Evolutionary conservation across 2,329 filamentous ascomycete genomes (phyloP).

Genomic region (Coniochaeta pulveracea): DNA sequence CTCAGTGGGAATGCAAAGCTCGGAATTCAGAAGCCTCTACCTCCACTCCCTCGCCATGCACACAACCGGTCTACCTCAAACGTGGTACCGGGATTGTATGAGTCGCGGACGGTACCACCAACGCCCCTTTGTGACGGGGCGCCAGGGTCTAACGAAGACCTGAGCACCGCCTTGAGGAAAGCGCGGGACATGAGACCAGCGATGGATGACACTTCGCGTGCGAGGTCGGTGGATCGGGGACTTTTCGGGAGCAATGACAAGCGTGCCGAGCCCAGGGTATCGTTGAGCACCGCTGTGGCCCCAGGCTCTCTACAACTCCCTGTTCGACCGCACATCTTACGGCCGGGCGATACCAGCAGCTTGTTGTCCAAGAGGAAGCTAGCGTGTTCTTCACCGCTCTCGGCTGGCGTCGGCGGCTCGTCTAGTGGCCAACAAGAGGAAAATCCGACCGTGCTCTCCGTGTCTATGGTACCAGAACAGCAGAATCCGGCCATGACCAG

Average conservation of each 20-base stretch:
- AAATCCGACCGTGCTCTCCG: too few relatives aligned
- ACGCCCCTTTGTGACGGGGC: conserved; percentile 25
- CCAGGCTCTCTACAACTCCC: conserved; percentile 46
- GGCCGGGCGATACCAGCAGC: background rate
- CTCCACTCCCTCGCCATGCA: conserved; percentile 19
- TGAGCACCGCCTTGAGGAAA: conserved; percentile 31
- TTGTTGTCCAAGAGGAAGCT: too few relatives aligned
- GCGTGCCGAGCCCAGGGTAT: conserved; percentile 52
- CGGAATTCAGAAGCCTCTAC: conserved; percentile 19
- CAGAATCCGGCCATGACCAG: too few relatives aligned
- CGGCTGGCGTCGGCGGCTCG: too few relatives aligned
- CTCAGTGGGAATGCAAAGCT: conserved; percentile 4
- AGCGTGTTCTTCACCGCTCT: too few relatives aligned
- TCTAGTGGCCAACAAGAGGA: too few relatives aligned
- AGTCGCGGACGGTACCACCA: conserved; percentile 20
- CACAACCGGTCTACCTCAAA: conserved; percentile 33
- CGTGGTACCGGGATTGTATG: conserved; percentile 23
- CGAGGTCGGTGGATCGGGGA: conserved; percentile 53
- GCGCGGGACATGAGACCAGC: conserved; percentile 25
- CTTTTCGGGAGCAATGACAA: conserved; percentile 48
- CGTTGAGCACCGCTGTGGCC: conserved; percentile 48
- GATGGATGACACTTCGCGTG: conserved; percentile 38
- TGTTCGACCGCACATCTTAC: conserved; percentile 26
- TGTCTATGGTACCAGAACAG: too few relatives aligned
- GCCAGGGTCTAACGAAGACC: conserved; percentile 17